Percentiles rank a stretch among this genome's conserved stretches.
phyloP scores from a whole-genome alignment of 306 rosid genomes.

The Rosa rugosa region DNA sequence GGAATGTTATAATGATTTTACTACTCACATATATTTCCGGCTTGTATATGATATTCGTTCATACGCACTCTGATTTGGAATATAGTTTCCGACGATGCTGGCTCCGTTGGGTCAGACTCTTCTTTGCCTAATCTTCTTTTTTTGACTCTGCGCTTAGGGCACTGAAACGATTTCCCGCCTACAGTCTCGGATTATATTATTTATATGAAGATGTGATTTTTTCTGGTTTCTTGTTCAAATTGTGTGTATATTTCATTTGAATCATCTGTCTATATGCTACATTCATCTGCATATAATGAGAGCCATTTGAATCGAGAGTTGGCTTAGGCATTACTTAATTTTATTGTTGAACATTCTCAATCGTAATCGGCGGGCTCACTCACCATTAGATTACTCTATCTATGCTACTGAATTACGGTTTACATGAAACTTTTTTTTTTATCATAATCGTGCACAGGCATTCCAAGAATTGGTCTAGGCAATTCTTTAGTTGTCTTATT shows the following conservation, averaged over 20 bases:
- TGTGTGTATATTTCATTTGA: not conserved
- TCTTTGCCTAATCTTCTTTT: not conserved
- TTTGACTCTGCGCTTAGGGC: slow-evolving; percentile 22
- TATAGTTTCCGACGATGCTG: slow-evolving; percentile 58
- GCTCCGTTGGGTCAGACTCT: slow-evolving; percentile 62
- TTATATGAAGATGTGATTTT: not conserved
- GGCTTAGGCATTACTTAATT: not conserved
- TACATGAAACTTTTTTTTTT: not conserved
- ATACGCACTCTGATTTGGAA: no score
- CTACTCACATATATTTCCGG: no score
- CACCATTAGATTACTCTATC: not conserved
- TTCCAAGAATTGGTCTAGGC: not conserved
- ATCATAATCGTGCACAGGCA: not conserved
- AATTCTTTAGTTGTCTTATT: slow-evolving; percentile 13
- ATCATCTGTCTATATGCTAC: not conserved
- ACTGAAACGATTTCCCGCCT: not conserved
- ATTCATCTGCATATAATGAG: no score
- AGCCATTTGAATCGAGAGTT: not conserved
- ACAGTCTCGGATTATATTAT: not conserved
- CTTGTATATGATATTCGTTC: no score
- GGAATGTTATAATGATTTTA: not conserved
- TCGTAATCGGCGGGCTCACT: not conserved
- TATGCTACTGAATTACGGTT: not conserved
- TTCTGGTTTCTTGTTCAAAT: not conserved
- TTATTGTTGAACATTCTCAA: not conserved